A percentile compares a stretch with the other conserved stretches of the same genome.
Conservation (phyloP, 1,139 yeast genomes). For the Kurtzmaniella natalensis region DNA sequence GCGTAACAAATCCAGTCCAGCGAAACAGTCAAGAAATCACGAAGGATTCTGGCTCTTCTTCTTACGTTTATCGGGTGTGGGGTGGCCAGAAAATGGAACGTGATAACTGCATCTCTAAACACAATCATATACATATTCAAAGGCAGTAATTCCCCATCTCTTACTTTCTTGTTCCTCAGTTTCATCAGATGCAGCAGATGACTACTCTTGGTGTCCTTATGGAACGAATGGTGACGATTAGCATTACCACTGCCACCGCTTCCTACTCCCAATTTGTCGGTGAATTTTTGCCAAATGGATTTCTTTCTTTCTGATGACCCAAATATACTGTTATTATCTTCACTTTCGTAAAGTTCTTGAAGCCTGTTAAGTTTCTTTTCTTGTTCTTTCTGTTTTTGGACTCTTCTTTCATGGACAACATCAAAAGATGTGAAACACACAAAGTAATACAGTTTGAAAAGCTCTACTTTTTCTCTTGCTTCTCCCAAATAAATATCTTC, state of each 20-base stretch:
- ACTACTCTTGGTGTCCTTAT: background rate
- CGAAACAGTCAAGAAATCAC: conserved; percentile 84
- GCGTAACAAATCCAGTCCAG: conserved; percentile 99
- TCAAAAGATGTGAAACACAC: conserved; percentile 94
- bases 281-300: conserved; percentile 16
- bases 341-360: conserved; percentile 33
- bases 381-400: conserved; percentile 42
- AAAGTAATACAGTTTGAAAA: conserved; percentile 84
- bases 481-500: conserved; percentile 95
- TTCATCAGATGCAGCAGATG: conserved; percentile 4
- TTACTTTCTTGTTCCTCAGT: conserved; percentile 22
- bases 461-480: conserved; percentile 90
- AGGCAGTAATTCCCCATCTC: conserved; percentile 82
- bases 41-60: conserved; percentile 80
- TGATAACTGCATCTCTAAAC: conserved; percentile 83
- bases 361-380: conserved; percentile 37
- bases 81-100: conserved; percentile 92
- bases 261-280: conserved; percentile 9
- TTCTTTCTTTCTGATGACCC: conserved; percentile 18
- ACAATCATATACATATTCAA: conserved; percentile 90
- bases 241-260: no score
- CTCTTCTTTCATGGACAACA: conserved; percentile 67
- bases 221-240: background rate
- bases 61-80: conserved; percentile 96
- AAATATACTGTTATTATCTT: conserved; percentile 16